Percentiles rank a stretch among this genome's conserved stretches.
Evolutionary conservation across 495 filamentous ascomycete species (phyloP).

Genomic region (Aspergillus heteromorphus): DNA sequence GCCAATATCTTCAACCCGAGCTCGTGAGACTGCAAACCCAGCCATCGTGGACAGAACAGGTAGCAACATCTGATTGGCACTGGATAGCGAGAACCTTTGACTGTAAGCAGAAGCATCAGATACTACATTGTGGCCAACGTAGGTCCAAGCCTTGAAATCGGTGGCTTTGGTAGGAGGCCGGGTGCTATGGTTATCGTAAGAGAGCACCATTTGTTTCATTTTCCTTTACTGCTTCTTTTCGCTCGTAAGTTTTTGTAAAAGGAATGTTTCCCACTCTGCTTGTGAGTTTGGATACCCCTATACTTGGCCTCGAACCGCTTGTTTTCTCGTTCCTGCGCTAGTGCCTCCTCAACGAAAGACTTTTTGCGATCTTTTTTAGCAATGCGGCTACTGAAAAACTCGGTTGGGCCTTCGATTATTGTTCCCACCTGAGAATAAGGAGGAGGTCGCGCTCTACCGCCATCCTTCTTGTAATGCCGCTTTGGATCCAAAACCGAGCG

Average conservation of each 20-base stretch:
- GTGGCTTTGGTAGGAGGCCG: too few relatives aligned
- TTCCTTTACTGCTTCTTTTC: slow-evolving; percentile 43
- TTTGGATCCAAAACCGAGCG: slow-evolving; percentile 84
- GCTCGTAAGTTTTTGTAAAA: slow-evolving; percentile 63
- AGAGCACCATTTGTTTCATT: slow-evolving; percentile 5
- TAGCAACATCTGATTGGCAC: neutral
- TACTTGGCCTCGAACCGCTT: slow-evolving; percentile 67
- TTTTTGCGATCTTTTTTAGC: slow-evolving; percentile 81
- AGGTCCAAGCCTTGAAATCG: too few relatives aligned
- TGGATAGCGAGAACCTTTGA: too few relatives aligned
- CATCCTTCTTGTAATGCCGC: slow-evolving; percentile 85
- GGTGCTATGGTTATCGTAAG: too few relatives aligned
- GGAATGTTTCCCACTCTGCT: slow-evolving; percentile 66
- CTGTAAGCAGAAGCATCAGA: too few relatives aligned
- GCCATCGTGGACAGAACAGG: neutral
- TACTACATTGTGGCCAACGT: too few relatives aligned
- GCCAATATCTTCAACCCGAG: neutral
- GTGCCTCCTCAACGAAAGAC: slow-evolving; percentile 84
- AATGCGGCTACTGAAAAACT: slow-evolving; percentile 74
- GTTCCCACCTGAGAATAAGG: slow-evolving; percentile 85
- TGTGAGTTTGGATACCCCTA: slow-evolving; percentile 58
- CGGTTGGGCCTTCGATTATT: slow-evolving; percentile 81
- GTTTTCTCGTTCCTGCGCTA: slow-evolving; percentile 57
- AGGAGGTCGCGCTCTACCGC: slow-evolving; percentile 58
- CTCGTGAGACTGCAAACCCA: too few relatives aligned